These are phyloP conservation scores for Paspalum vaginatum DNA, from an alignment of 176 grass and related monocot genomes.

Conservation along the genomic window DNA sequence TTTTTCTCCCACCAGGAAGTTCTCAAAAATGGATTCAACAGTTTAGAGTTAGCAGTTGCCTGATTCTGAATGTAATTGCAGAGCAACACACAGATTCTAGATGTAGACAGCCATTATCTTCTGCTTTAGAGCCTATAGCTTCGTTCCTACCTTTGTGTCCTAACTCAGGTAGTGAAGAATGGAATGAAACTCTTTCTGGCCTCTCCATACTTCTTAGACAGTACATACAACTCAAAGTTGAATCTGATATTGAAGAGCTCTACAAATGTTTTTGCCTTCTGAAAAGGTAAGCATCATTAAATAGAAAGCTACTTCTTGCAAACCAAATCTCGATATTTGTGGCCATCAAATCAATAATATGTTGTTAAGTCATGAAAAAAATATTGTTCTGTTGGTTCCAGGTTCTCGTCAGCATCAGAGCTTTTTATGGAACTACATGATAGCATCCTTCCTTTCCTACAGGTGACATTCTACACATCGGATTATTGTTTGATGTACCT, in stretches of 20 bases:
- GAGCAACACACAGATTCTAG: slow-evolving; percentile 40
- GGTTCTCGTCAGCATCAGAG: slow-evolving; percentile 51
- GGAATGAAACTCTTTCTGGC: slow-evolving; percentile 43
- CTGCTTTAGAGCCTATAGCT: slow-evolving; percentile 52
- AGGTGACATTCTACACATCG: slow-evolving; percentile 44
- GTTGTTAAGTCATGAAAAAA: neutral
- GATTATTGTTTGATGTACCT: neutral
- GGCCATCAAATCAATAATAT: neutral
- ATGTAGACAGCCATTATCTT: slow-evolving; percentile 52
- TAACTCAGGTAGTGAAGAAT: slow-evolving; percentile 55
- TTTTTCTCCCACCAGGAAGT: slow-evolving; percentile 38
- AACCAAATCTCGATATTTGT: slow-evolving; percentile 12
- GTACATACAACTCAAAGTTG: slow-evolving; percentile 79
- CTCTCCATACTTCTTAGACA: slow-evolving; percentile 57
- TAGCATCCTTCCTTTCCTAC: slow-evolving; percentile 50
- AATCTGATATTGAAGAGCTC: slow-evolving; percentile 88
- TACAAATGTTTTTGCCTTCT: slow-evolving; percentile 87
- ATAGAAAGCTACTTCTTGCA: neutral
- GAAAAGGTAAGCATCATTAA: slow-evolving; percentile 66
- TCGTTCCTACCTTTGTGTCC: slow-evolving; percentile 47
- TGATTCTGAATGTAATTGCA: slow-evolving; percentile 58
- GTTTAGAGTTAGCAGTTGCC: slow-evolving; percentile 61
- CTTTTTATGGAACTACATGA: slow-evolving; percentile 50
- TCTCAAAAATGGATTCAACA: slow-evolving; percentile 59
- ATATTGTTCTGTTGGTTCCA: slow-evolving; percentile 2